Evolutionary conservation across 2,329 filamentous ascomycete genomes (phyloP).

Genomic region (Aureobasidium sp.): DNA sequence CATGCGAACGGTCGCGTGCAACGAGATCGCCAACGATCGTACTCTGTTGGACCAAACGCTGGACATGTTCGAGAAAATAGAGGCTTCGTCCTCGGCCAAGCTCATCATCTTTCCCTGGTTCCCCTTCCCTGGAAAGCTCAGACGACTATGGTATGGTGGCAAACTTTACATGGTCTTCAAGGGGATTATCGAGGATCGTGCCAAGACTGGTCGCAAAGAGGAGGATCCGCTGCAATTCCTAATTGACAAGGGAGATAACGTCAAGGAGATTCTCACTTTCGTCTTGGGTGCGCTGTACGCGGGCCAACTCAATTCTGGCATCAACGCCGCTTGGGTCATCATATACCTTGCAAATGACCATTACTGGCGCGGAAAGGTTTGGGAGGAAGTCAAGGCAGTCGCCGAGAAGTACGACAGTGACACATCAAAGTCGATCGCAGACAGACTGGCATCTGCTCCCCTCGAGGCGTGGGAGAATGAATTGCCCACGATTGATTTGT

Average conservation of each 20-base stretch:
- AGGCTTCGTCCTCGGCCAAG: conserved; percentile 35
- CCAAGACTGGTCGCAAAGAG: conserved; percentile 33
- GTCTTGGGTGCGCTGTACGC: conserved; percentile 48
- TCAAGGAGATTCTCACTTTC: conserved; percentile 40
- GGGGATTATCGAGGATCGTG: conserved; percentile 40
- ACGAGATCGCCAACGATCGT: conserved; percentile 45
- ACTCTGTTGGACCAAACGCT: conserved; percentile 37
- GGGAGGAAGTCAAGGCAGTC: conserved; percentile 40
- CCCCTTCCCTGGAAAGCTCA: conserved; percentile 37
- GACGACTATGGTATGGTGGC: conserved; percentile 38
- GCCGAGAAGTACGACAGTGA: conserved; percentile 37
- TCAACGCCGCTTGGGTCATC: conserved; percentile 48
- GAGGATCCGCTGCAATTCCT: conserved; percentile 47
- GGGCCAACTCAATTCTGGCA: conserved; percentile 49
- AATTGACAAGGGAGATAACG: conserved; percentile 43
- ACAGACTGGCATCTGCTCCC: conserved; percentile 36
- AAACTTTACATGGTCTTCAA: conserved; percentile 43
- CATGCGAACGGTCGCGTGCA: conserved; percentile 46
- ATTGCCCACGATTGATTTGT: conserved; percentile 46
- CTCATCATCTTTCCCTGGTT: conserved; percentile 48
- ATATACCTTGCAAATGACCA: conserved; percentile 41
- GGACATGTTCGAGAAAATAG: conserved; percentile 40
- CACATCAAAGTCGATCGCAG: conserved; percentile 26
- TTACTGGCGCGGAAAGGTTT: conserved; percentile 38
- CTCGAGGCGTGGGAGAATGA: conserved; percentile 49